Base-by-base conservation (phyloP, 257 asterid species). In the Primulina tabacum region DNA sequence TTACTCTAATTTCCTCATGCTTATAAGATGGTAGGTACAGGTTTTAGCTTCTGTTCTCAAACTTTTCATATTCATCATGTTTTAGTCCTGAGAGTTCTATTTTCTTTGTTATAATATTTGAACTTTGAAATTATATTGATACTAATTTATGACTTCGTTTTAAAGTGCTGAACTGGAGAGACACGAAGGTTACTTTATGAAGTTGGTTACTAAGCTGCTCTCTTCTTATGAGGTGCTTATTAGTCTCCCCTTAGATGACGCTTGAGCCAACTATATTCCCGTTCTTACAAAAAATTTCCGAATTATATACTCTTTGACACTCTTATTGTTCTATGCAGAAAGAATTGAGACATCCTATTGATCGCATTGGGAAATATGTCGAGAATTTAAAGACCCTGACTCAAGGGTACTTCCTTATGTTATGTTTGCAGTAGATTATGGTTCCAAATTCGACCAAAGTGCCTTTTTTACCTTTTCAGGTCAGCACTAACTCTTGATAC, bases 111-210 rank as follows among this genome's bases (percentile, higher is more conserved):
- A 24, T 40, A 67, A 21, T 67, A 66, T 58, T 67, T 73, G 72
- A 77, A 67, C 26, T 52, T 67, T 34, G 56, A 18, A 50, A n/a
- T 34, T 52, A 37, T 76, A 57, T 70, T 72, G 38, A 47, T 52
- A 43, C 80, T 71, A 64, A 77, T 76, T 76, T 77, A 47, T 67
- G 18, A 64, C 65, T 79, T 64, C 69, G 35, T 76, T 69, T 77
- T 79, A 28, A 64, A 94, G 99, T 79, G 90, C 89, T 81, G 97
- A 89, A 72, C 71, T 94, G 77, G 93, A 89, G 80, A 83, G 78
- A 60, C 99, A 94, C n/a, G 97, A 88, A 76, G 82, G 50, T 50
- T 91, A 88, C 84, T 90, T 89, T 86, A 87, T 84, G 53, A 78
- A 88, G 62, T 79, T 86, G 88, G 92, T 91, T 37, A 70, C 56